A percentile compares a stretch with the other conserved stretches of the same genome.
Conservation (phyloP, 140 eudicot genomes). For the Ambrosia hybrid region DNA sequence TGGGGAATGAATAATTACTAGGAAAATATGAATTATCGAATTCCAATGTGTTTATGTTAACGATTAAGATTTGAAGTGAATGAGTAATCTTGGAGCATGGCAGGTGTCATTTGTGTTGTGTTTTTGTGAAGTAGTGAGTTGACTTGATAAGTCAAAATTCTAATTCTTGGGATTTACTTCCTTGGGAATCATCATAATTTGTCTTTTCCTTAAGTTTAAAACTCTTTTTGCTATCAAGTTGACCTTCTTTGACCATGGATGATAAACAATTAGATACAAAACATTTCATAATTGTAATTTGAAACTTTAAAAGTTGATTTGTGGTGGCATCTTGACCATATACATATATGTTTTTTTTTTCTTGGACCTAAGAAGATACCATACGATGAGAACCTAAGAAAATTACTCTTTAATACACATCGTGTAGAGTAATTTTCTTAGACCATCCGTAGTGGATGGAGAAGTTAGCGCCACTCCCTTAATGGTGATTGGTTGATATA, state of each 20-base stretch:
- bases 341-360: neutral
- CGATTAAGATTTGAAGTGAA: no score
- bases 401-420: no score
- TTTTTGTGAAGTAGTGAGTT: conserved; percentile 4
- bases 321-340: neutral
- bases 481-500: no score
- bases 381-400: no score
- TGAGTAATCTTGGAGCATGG: neutral
- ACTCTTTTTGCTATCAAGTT: conserved; percentile 21
- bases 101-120: conserved; percentile 30
- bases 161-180: no score
- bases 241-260: conserved; percentile 16
- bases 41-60: conserved; percentile 2
- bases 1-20: conserved; percentile 16
- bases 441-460: no score
- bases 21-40: conserved; percentile 16
- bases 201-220: conserved; percentile 36
- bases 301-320: neutral
- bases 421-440: neutral
- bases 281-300: neutral
- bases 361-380: no score
- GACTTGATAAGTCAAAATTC: no score
- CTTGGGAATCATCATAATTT: neutral
- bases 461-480: no score
- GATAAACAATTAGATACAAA: neutral